A percentile compares a stretch with the other conserved stretches of the same genome.
Evolutionary conservation across 2,329 filamentous ascomycete species (phyloP).

Genomic region (Colletotrichum nymphaeae): DNA sequence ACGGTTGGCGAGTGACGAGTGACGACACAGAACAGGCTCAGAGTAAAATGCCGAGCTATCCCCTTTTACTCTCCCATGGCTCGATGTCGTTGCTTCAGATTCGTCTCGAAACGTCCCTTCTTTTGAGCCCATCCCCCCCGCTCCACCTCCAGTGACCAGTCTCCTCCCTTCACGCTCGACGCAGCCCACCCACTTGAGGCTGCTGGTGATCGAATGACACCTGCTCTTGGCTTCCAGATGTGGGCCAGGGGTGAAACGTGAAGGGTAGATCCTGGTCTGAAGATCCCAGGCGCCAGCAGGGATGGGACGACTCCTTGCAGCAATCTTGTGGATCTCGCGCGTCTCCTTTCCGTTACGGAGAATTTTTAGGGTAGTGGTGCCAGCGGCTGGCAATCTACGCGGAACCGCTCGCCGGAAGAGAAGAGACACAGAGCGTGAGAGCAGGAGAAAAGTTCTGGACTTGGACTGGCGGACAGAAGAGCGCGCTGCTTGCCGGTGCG

Average conservation of each 20-base stretch:
- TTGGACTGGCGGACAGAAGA: background rate
- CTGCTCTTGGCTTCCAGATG: background rate
- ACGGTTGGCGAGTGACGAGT: constrained; percentile 2
- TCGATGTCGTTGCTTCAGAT: constrained; percentile 35
- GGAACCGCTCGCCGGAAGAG: background rate
- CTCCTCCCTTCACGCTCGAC: background rate
- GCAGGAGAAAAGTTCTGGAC: background rate
- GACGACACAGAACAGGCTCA: background rate
- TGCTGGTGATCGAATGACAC: constrained; percentile 29
- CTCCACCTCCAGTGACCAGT: background rate
- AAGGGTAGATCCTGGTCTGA: constrained; percentile 11
- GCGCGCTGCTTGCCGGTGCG: background rate
- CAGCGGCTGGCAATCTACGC: background rate
- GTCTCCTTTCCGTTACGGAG: constrained; percentile 32
- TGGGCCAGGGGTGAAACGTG: constrained; percentile 32
- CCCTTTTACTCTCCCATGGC: constrained; percentile 14
- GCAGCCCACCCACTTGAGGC: constrained; percentile 28
- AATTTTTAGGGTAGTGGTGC: constrained; percentile 20
- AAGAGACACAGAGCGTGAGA: background rate
- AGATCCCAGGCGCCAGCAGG: background rate
- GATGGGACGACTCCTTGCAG: constrained; percentile 27
- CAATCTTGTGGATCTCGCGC: constrained; percentile 34
- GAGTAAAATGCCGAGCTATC: constrained; percentile 19
- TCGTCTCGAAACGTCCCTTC: constrained; percentile 29
- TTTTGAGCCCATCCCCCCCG: background rate